Evolutionary conservation across 768 basidiomycete genomes (phyloP).

Genomic region (Infundibulicybe gibba): DNA sequence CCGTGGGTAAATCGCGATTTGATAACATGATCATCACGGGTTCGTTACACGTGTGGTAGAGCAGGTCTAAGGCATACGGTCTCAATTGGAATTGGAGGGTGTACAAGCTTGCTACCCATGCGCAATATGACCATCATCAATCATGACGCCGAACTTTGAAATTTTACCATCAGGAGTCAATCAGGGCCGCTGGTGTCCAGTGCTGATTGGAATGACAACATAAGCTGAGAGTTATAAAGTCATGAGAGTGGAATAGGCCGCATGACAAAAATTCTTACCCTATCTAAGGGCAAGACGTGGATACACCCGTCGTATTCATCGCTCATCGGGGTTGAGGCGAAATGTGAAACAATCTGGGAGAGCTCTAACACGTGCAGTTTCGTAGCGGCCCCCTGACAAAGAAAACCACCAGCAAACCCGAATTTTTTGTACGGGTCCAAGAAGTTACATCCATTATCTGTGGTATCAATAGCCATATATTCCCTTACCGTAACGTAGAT

Average conservation of each 20-base stretch:
- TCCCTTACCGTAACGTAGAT: constrained; percentile 5
- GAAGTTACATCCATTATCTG: no score
- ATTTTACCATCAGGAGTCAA: no score
- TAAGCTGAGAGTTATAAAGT: not conserved
- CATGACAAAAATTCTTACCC: not conserved
- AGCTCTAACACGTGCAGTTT: constrained; percentile 2
- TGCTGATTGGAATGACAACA: not conserved
- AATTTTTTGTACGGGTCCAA: constrained; percentile 10
- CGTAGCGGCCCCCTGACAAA: constrained; percentile 1
- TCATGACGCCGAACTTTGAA: no score
- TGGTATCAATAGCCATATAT: not conserved
- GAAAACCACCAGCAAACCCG: constrained; percentile 9
- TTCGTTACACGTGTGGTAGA: no score
- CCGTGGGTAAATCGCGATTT: no score
- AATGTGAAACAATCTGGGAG: constrained; percentile 7
- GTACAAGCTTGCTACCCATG: no score
- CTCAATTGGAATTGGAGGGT: no score
- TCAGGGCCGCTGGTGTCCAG: no score
- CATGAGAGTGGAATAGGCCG: not conserved
- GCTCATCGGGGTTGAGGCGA: constrained; percentile 4
- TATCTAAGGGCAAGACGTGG: constrained; percentile 4
- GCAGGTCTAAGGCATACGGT: no score
- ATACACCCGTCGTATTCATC: not conserved
- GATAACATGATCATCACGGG: no score
- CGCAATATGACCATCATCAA: no score